Evolutionary conservation across 345 rosid species (phyloP), one percentile per base, ranked within the genome.

Genomic region (Populus davidiana): DNA sequence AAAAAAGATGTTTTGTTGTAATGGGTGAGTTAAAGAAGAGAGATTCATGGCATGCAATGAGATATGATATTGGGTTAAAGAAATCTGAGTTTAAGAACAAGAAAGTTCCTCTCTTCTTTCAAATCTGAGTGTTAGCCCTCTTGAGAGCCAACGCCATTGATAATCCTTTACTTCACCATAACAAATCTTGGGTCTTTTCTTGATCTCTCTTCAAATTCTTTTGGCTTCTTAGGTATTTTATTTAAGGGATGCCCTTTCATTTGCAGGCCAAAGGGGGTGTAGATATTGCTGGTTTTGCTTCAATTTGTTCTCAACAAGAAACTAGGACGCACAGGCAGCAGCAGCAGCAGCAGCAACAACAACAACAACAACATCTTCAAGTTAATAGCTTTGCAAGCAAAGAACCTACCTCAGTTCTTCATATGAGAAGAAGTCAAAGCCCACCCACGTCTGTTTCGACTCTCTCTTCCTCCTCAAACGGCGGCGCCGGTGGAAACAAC

Each of bases 401-500:
- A 43, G 86, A 83, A 52, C 78, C 83, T 36, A 82, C 85, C 36
- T 84, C 86, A 75, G 84, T 84, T 78, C 88, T 87, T 85, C 87
- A 84, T 83, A 84, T 86, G 86, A 86, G 88, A 86, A 87, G 86
- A 83, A 88, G 90, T 88, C 85, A 82, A 74, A 90, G 91, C 73
- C 93, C 93, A 25, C 90, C 90, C 74, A 88, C 86, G 69, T 87
- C 92, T 12, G 88, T 85, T 71, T 89, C 93, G 72, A 90, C 93
- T 31, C 90, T 86, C 79, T 90, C 92, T 54, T 89, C 90, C 78
- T 86, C 92, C 75, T 79, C 82, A 84, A 86, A 87, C 89, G 80
- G 85, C 71, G 83, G 81, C 75, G 79, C 71, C 73, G 67, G 70
- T 80, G 82, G 76, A 5, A 79, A 75, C 67, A 72, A 76, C 76